Base-by-base conservation (phyloP, 2,329 filamentous ascomycete species). In the Calonectria crousiana region DNA sequence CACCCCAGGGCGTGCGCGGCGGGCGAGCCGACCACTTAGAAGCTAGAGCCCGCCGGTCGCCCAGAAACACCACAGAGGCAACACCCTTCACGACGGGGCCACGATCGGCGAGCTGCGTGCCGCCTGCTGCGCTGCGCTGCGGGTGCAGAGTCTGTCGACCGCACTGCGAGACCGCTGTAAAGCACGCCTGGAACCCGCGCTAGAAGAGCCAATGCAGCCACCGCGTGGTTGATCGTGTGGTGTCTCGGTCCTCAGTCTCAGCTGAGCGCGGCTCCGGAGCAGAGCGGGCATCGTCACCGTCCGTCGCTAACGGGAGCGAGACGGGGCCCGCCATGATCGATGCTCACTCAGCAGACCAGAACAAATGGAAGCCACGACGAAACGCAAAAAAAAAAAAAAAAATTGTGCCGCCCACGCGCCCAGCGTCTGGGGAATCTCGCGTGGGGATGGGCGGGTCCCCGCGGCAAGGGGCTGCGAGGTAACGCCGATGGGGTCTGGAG, bases 381-480 rank as follows among this genome's bases (percentile, higher is more conserved):
- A 69, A 53, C 51, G 34, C n/a, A 18, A 20, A 6, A 18, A 41
- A 49, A 6, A 18, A 41, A 49, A 34, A 56, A 72, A 77, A 79
- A 74, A 68, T 18, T 71, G 58, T 68, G 62, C 53, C 64, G 66
- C 73, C 72, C 69, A 80, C 71, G 75, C 60, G 76, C 70, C 69
- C 73, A 74, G 75, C 76, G 71, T 83, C 82, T 78, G 82, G 82
- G 82, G 82, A 83, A 67, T 49, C 62, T 78, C 73, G 73, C 78
- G 78, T 80, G 77, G 76, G 75, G 74, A 78, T 76, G 58, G 58
- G 75, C 73, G 73, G 72, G 52, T 68, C 77, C 72, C 76, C 41
- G 73, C 65, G 52, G 69, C 67, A 65, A 69, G 74, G 74, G 72
- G 82, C 81, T 81, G 80, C 82, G 81, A 83, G 75, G 81, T 82